These are phyloP conservation scores for Potentilla sterilis DNA, from an alignment of 306 rosid species.

Conservation along the genomic window DNA sequence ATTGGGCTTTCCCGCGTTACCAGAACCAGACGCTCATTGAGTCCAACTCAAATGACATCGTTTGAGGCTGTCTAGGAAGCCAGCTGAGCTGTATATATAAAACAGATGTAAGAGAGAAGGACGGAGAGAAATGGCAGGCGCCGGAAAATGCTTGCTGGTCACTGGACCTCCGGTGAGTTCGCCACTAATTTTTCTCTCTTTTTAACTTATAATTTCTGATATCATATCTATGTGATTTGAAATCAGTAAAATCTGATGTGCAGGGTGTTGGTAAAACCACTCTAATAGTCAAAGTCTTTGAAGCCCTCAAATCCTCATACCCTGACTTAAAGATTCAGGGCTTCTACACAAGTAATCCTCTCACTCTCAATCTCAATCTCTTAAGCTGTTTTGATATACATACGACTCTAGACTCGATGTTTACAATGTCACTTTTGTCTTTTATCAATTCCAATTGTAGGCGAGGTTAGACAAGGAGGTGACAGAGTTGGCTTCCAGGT, in stretches of 20 bases:
- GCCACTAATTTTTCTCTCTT: background rate
- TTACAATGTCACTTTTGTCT: constrained; percentile 11
- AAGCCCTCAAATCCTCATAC: constrained; percentile 51
- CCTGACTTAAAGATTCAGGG: constrained; percentile 71
- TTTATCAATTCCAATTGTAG: constrained; percentile 26
- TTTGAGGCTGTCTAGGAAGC: background rate
- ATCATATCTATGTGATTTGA: background rate
- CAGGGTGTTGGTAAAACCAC: constrained; percentile 88
- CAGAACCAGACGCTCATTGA: background rate
- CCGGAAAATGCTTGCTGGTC: constrained; percentile 64
- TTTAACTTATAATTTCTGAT: background rate
- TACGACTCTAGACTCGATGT: background rate
- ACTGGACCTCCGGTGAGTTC: constrained; percentile 72
- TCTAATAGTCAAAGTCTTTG: constrained; percentile 53
- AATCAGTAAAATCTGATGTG: background rate
- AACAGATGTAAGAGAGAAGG: background rate
- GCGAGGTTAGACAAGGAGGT: constrained; percentile 57
- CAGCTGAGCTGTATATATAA: background rate
- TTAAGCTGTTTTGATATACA: background rate
- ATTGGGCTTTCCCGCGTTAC: background rate
- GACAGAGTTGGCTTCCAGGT: constrained; percentile 77
- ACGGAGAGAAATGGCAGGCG: constrained; percentile 23
- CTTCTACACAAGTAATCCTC: constrained; percentile 69
- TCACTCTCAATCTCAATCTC: background rate
- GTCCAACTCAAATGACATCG: background rate